These are phyloP conservation scores for Ascochyta koolunga DNA, from an alignment of 2,329 filamentous ascomycete species.

Conservation along the genomic window DNA sequence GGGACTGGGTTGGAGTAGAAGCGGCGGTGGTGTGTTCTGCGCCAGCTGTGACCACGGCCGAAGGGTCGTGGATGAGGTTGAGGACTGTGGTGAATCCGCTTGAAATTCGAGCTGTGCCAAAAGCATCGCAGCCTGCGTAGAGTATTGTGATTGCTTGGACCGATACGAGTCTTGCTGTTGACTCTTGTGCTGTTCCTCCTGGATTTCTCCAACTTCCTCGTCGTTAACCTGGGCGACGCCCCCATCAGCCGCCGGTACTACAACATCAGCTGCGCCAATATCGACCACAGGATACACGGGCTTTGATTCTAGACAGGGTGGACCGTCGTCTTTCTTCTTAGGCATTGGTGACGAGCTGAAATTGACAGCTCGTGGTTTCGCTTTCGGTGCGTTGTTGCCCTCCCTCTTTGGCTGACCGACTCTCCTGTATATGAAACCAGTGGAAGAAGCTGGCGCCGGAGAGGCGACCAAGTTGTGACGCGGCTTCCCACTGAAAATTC, in stretches of 20 bases:
- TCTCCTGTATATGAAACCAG: conserved; percentile 36
- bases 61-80: conserved; percentile 19
- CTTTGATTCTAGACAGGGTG: neutral
- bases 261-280: neutral
- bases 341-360: conserved; percentile 32
- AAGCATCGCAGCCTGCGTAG: conserved; percentile 46
- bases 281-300: neutral
- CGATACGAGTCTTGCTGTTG: conserved; percentile 10
- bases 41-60: conserved; percentile 26
- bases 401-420: conserved; percentile 18
- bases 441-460: conserved; percentile 31
- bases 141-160: conserved; percentile 35
- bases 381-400: conserved; percentile 9
- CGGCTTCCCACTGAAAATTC: conserved; percentile 3
- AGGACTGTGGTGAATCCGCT: conserved; percentile 30
- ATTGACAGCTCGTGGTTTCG: conserved; percentile 28
- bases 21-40: conserved; percentile 23
- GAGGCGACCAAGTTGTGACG: conserved; percentile 29
- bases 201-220: neutral
- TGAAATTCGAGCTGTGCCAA: conserved; percentile 43
- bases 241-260: neutral
- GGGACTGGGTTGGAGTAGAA: conserved; percentile 23
- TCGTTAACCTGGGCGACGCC: neutral
- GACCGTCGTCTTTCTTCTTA: neutral
- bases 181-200: conserved; percentile 1